Percentiles rank a stretch among this genome's conserved stretches.
phyloP scores from a whole-genome alignment of 1,139 yeast species.

The Debaryomyces psychrophilus region DNA sequence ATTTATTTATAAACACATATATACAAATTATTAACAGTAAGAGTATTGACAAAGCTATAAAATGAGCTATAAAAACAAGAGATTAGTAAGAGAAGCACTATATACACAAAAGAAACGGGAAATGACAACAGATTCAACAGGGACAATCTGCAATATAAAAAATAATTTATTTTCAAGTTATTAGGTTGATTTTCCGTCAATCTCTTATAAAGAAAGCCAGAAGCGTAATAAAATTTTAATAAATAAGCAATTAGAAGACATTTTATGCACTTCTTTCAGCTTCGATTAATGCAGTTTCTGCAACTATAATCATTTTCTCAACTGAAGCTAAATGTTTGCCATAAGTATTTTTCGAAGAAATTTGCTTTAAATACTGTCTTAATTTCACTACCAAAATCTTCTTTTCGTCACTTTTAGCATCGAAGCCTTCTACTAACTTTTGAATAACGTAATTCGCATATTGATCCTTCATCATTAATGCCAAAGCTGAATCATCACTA shows the following conservation, averaged over 20 bases:
- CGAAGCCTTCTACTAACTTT: conserved; percentile 79
- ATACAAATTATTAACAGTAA: conserved; percentile 9
- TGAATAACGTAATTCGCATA: conserved; percentile 97
- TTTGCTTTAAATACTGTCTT: conserved; percentile 62
- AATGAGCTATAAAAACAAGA: background rate
- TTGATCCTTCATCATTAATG: conserved; percentile 95
- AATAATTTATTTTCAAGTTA: background rate
- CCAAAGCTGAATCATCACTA: conserved; percentile 62
- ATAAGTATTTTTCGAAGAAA: conserved; percentile 55
- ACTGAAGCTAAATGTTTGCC: conserved; percentile 90
- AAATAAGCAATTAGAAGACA: background rate
- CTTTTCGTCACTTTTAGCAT: conserved; percentile 68
- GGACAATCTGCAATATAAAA: background rate
- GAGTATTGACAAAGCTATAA: conserved; percentile 5
- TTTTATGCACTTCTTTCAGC: conserved; percentile 29
- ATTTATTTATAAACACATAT: conserved; percentile 8
- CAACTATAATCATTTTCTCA: conserved; percentile 70
- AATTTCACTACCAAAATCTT: conserved; percentile 61
- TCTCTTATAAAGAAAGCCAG: background rate
- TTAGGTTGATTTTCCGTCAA: background rate
- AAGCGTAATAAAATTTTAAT: background rate
- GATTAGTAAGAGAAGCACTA: conserved; percentile 1
- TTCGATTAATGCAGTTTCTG: conserved; percentile 51
- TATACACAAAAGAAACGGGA: background rate
- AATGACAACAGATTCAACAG: background rate